Conservation (phyloP, 169 alveolate species). For the Ichthyophthirius multifiliis region DNA sequence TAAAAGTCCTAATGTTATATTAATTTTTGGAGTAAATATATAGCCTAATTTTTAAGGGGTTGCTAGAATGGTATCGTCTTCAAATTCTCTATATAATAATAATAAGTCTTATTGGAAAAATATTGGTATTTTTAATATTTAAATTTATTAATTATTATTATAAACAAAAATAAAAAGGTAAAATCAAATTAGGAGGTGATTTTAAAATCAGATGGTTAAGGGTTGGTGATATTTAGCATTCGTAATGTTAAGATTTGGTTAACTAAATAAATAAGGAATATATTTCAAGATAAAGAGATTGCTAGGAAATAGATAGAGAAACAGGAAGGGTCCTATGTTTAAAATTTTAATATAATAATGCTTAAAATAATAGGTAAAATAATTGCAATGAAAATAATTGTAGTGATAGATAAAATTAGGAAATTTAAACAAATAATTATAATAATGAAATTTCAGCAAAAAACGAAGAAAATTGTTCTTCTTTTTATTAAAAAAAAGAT, state of each 20-base stretch:
- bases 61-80: background rate
- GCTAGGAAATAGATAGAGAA: background rate
- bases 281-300: background rate
- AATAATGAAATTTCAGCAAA: too few relatives aligned
- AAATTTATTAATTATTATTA: background rate
- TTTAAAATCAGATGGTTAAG: background rate
- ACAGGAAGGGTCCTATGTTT: too few relatives aligned
- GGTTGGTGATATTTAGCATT: background rate
- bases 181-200: conserved; percentile 4
- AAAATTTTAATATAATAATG: too few relatives aligned
- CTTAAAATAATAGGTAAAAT: too few relatives aligned
- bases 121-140: background rate
- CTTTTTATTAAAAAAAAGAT: too few relatives aligned
- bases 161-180: background rate
- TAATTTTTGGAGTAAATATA: background rate
- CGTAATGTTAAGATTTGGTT: background rate
- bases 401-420: too few relatives aligned
- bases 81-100: background rate
- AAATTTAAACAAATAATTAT: too few relatives aligned
- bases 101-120: background rate
- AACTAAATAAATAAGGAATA: background rate
- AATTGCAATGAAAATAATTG: too few relatives aligned
- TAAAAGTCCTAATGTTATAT: background rate
- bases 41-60: background rate
- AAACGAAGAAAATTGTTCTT: too few relatives aligned